Base-by-base conservation (phyloP, 2,329 filamentous ascomycete genomes). In the Trichoderma sp. region DNA sequence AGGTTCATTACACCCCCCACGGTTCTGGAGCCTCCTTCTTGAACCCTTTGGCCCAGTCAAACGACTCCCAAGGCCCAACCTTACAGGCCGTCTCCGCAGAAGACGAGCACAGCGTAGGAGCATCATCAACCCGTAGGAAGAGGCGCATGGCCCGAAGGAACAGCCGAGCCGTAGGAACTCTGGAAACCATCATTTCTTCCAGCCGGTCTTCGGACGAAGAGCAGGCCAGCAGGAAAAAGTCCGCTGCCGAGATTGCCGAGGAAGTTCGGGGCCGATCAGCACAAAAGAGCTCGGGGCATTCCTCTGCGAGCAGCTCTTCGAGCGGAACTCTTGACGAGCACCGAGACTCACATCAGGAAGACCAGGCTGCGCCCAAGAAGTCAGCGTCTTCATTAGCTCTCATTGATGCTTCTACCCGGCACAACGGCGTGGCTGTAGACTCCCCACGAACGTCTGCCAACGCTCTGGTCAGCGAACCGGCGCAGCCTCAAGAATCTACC, bases 151-250 rank as follows among this genome's bases (percentile, higher is more conserved):
- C 76, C 1, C 80, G 85, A 49, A 79, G 83, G 53, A 83, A 82
- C 65, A 88, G 85, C 70, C 81, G 81, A 29, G 88, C 88, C 5
- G 87, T 89, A 76, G 87, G 87, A 3, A 90, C 87, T 0, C 77
- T 90, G 4, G 88, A 91, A 74, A 90, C 88, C 0, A 90, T 90
- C 74, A 90, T 90, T 82, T 89, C 87, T 29, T 88, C 87, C 0
- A 90, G 88, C 70, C 84, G 87, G 31, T 90, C 88, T 1, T 89
- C 88, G 0, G 87, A 89, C 29, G 88, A 90, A 72, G 88, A 89
- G 53, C 85, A 83, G 72, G 81, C 83, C 10, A 56, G 58, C n/a
- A 87, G 84, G 72, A 89, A 87, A 77, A 88, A 86, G 74, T 82
- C 87, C 0, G 88, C 87, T 0, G 81, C 84, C 1, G 86, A 88